phyloP scores from a whole-genome alignment of 2,329 filamentous ascomycete genomes.

The Nemania diffusa region DNA sequence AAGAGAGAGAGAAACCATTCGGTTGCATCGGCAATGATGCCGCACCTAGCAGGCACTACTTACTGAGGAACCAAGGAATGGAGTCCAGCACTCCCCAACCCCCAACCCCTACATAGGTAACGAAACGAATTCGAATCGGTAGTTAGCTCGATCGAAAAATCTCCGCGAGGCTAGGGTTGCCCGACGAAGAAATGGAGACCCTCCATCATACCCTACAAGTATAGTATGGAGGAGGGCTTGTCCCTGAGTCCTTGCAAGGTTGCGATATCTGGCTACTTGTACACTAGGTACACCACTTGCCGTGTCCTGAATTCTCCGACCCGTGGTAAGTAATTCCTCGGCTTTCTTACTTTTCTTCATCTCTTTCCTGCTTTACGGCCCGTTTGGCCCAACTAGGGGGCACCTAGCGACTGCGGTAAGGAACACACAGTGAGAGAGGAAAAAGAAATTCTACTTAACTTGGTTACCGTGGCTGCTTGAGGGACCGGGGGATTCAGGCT shows the following conservation, averaged over 20 bases:
- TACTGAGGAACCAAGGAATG: conserved; percentile 12
- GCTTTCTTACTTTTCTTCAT: conserved; percentile 3
- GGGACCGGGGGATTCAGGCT: conserved; percentile 39
- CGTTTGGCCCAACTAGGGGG: conserved; percentile 24
- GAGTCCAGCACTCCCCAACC: conserved; percentile 21
- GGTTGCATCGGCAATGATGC: conserved; percentile 29
- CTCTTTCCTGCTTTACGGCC: conserved; percentile 29
- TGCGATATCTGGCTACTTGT: neutral
- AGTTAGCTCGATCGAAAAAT: conserved; percentile 37
- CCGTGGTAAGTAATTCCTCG: conserved; percentile 25
- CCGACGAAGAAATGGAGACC: conserved; percentile 17
- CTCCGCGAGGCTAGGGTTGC: conserved; percentile 32
- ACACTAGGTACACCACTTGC: conserved; percentile 15
- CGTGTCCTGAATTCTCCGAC: conserved; percentile 35
- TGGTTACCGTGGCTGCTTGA: conserved; percentile 31
- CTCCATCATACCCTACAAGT: conserved; percentile 21
- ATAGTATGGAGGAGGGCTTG: conserved; percentile 8
- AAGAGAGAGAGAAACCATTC: neutral
- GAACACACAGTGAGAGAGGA: conserved; percentile 8
- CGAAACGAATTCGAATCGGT: conserved; percentile 29
- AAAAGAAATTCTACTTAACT: conserved; percentile 15
- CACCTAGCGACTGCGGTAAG: conserved; percentile 5
- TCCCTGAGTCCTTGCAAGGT: conserved; percentile 25
- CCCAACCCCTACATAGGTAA: too few species aligned
- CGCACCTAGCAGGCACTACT: conserved; percentile 11